Evolutionary conservation across 148 eudicot genomes (phyloP), one percentile per base, ranked within the genome.

Genomic region (Nepenthes mirabilis): DNA sequence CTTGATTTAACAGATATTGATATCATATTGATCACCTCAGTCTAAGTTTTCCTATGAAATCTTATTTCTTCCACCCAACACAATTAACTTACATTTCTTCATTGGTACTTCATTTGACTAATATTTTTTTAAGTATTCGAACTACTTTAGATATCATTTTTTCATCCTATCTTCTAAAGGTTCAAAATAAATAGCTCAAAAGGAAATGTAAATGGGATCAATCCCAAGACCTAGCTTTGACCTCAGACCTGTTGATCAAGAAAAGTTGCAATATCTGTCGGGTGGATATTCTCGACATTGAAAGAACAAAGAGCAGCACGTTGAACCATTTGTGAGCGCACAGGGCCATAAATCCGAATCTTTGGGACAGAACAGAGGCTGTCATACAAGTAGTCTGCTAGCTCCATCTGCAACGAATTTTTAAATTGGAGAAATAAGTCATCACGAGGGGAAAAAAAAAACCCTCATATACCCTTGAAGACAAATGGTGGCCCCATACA

Each of bases 251-350:
- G 95, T 63, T 91, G 97, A 68, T 91, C 97, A 54, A 91, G 85
- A 68, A 91, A 77, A 47, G 97, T 87, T 14, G 95, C 95, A 47
- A 91, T 65, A 67, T 87, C 95, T 2, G 95, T 87, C 11, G 95
- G 93, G 68, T 87, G 95, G 61, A 91, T 72, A 58, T 67, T 78
- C 68, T 87, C 77, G 33, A 91, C 78, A 64, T 91, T 91, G 73
- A 91, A 91, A 5, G 97, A 81, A 74, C 97, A 91, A 33, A 91
- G 78, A 67, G 97, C 95, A 54, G 87, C 95, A 45, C 97, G 83
- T 49, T 14, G 68, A 36, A 84, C 79, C 33, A 80, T 73, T 63
- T 74, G 58, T 2, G 97, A 84, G 71, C 93, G 90, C 5, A 65
- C 75, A 2, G 97, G 97, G 52, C 97, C 97, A 61, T 91, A 91